A percentile compares a stretch with the other conserved stretches of the same genome.
phyloP scores from a whole-genome alignment of 1,139 yeast species.

The Pneumocystis sp. region DNA sequence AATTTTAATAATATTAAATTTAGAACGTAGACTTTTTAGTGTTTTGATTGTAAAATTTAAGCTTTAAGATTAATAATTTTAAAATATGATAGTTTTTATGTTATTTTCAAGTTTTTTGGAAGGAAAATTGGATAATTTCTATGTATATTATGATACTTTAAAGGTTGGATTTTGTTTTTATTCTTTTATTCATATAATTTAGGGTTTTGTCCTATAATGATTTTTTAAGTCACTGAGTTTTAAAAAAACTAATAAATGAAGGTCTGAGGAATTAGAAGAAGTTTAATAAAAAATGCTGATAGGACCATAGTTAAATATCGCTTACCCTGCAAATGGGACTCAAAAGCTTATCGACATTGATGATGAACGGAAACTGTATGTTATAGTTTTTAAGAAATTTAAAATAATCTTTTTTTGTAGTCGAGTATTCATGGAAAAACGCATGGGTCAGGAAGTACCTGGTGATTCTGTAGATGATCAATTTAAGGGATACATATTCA shows the following conservation, averaged over 20 bases:
- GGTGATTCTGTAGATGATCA: conserved; percentile 98
- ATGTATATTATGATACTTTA: background rate
- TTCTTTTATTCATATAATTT: background rate
- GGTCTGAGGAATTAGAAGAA: background rate
- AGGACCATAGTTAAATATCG: conserved; percentile 68
- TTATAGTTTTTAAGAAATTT: background rate
- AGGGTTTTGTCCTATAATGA: background rate
- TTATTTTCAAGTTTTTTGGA: background rate
- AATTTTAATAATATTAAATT: background rate
- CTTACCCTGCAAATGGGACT: conserved; percentile 99
- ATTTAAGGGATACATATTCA: conserved; percentile 98
- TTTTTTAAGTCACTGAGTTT: background rate
- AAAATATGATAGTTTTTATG: background rate
- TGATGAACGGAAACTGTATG: conserved; percentile 82
- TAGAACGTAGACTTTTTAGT: background rate
- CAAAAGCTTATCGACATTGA: conserved; percentile 95
- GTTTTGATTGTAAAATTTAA: background rate
- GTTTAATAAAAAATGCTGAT: background rate
- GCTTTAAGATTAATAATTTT: background rate
- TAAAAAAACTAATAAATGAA: background rate
- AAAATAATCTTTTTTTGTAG: background rate
- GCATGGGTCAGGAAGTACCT: conserved; percentile 99
- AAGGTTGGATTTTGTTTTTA: background rate
- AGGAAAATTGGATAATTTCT: background rate
- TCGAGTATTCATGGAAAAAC: conserved; percentile 97